phyloP scores from a whole-genome alignment of 345 rosid genomes.

The Populus tremula region DNA sequence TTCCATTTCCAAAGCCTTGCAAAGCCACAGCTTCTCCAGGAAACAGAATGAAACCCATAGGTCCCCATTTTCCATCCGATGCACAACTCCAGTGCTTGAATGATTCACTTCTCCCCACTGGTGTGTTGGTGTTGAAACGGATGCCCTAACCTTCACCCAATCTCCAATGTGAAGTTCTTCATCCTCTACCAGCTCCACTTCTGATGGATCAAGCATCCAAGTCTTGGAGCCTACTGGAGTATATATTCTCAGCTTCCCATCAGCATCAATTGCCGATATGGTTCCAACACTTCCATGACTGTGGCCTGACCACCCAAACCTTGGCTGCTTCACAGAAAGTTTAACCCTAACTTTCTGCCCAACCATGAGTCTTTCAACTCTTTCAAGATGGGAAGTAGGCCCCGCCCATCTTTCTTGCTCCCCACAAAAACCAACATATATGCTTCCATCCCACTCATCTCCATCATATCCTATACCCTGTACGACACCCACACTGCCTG shows the following conservation, averaged over 20 bases:
- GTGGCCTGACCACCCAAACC: conserved; percentile 96
- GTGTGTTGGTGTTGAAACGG: conserved; percentile 67
- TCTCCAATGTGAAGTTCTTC: conserved; percentile 78
- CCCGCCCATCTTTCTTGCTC: conserved; percentile 97
- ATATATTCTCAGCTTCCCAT: conserved; percentile 89
- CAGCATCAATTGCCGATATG: conserved; percentile 84
- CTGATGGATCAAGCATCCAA: conserved; percentile 97
- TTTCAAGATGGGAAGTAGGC: conserved; percentile 62
- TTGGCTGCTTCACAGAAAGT: conserved; percentile 77
- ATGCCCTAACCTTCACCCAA: conserved; percentile 75
- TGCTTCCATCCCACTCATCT: conserved; percentile 83
- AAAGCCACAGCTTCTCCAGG: conserved; percentile 86
- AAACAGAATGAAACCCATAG: conserved; percentile 86
- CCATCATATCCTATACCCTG: conserved; percentile 83
- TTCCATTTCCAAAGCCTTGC: conserved; percentile 85
- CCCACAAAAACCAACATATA: conserved; percentile 72
- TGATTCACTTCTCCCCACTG: conserved; percentile 98
- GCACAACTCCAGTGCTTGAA: conserved; percentile 86
- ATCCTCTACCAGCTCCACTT: conserved; percentile 79
- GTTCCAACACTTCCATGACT: conserved; percentile 73
- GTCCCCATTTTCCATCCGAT: conserved; percentile 75
- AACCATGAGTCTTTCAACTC: conserved; percentile 49
- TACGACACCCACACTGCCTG: conserved; percentile 79
- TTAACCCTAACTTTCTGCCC: conserved; percentile 83
- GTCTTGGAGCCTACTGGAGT: conserved; percentile 90